Conservation (phyloP, 1,284 basidiomycete genomes). For the Pseudozyma sp. region DNA sequence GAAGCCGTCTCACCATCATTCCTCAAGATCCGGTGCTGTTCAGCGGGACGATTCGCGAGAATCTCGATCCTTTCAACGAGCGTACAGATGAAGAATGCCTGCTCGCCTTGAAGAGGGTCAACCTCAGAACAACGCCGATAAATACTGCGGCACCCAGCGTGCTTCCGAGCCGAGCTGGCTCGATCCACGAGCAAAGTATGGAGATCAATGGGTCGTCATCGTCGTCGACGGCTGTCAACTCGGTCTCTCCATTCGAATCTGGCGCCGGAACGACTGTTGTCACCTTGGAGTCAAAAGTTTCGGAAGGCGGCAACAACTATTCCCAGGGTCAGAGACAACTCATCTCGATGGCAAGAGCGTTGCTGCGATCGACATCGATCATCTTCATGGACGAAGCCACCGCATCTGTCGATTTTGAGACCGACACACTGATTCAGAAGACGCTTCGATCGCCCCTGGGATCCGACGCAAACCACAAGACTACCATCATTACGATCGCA, state of each 20-base stretch:
- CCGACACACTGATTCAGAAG: constrained; percentile 74
- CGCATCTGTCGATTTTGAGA: constrained; percentile 61
- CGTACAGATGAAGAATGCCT: constrained; percentile 52
- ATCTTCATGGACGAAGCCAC: constrained; percentile 68
- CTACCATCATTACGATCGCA: constrained; percentile 86
- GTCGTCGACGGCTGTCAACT: constrained; percentile 24
- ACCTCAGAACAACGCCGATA: constrained; percentile 30
- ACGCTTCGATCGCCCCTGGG: constrained; percentile 74
- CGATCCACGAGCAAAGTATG: constrained; percentile 10
- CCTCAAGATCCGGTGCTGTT: constrained; percentile 69
- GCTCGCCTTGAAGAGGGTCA: constrained; percentile 42
- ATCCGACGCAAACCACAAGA: constrained; percentile 23
- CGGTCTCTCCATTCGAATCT: background rate
- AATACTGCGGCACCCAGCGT: constrained; percentile 29
- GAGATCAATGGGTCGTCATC: constrained; percentile 17
- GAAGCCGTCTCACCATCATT: constrained; percentile 72
- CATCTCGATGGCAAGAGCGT: constrained; percentile 63
- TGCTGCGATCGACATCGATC: constrained; percentile 58
- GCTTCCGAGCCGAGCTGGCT: constrained; percentile 24
- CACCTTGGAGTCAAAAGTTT: constrained; percentile 49
- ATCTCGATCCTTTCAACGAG: constrained; percentile 57
- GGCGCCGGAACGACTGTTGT: constrained; percentile 19
- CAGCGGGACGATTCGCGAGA: constrained; percentile 58
- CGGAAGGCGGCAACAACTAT: constrained; percentile 64
- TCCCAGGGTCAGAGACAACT: constrained; percentile 66